Evolutionary conservation across 306 rosid species (phyloP).

Genomic region (Rosa persica): DNA sequence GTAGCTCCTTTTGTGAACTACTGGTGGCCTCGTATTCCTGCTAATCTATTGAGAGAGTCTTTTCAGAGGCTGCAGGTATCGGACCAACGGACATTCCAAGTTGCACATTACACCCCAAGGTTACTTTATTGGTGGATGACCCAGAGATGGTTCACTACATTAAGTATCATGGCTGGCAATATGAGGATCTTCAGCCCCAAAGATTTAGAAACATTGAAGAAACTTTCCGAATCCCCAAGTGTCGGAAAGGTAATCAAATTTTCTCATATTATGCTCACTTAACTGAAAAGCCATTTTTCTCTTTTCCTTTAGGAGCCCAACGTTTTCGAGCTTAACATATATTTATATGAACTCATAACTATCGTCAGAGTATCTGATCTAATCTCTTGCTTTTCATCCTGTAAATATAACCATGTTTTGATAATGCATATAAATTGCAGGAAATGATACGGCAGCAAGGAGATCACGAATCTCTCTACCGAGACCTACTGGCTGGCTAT

Average conservation of each 20-base stretch:
- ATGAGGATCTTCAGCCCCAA: slow-evolving; percentile 19
- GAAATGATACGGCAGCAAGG: slow-evolving; percentile 67
- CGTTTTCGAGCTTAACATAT: background rate
- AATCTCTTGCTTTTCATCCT: background rate
- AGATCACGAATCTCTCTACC: slow-evolving; percentile 52
- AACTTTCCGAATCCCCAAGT: slow-evolving; percentile 28
- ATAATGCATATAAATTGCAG: slow-evolving; percentile 19
- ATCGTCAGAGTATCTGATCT: background rate
- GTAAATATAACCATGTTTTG: background rate
- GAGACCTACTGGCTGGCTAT: slow-evolving; percentile 49
- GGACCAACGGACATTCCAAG: slow-evolving; percentile 45
- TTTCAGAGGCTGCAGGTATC: slow-evolving; percentile 33
- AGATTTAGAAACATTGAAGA: slow-evolving; percentile 50
- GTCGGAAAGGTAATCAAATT: slow-evolving; percentile 40
- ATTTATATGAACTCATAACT: background rate
- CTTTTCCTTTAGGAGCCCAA: background rate
- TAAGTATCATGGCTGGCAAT: slow-evolving; percentile 29
- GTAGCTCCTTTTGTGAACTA: slow-evolving; percentile 69
- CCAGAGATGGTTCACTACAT: slow-evolving; percentile 66
- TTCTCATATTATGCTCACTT: background rate
- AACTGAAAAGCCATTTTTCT: background rate
- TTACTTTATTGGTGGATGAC: slow-evolving; percentile 79
- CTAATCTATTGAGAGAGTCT: slow-evolving; percentile 35
- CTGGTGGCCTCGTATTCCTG: slow-evolving; percentile 71
- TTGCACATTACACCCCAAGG: slow-evolving; percentile 76